Evolutionary conservation across 2,329 filamentous ascomycete species (phyloP).

Genomic region (Epichloe aotearoae): DNA sequence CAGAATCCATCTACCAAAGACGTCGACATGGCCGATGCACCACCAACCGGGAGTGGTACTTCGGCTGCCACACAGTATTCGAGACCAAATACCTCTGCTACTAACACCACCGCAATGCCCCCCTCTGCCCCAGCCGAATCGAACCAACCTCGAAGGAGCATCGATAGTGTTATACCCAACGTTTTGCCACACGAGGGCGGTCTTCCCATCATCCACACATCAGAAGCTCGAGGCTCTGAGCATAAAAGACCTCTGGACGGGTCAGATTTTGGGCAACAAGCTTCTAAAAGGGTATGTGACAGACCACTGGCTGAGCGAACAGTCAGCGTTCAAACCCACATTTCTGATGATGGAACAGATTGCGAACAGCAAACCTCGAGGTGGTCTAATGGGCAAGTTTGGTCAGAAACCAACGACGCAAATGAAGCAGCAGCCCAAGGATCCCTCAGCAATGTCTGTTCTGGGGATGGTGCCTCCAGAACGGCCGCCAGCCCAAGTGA

Average conservation of each 20-base stretch:
- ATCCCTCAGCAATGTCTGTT: conserved; percentile 40
- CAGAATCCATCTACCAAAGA: conserved; percentile 2
- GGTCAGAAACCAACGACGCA: conserved; percentile 16
- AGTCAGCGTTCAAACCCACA: background rate
- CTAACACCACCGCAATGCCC: background rate
- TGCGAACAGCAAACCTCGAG: conserved; percentile 17
- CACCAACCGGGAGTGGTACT: background rate
- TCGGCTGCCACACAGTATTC: background rate
- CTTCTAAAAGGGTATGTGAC: conserved; percentile 29
- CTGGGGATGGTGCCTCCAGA: conserved; percentile 34
- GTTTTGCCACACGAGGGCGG: conserved; percentile 14
- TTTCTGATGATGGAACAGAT: conserved; percentile 18
- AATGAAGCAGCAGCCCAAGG: conserved; percentile 22
- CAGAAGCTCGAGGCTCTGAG: conserved; percentile 12
- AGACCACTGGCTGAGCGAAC: background rate
- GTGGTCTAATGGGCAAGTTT: conserved; percentile 24
- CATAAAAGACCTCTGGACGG: conserved; percentile 28
- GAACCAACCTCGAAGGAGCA: background rate
- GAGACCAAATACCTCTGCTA: background rate
- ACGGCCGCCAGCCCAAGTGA: conserved; percentile 21
- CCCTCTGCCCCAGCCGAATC: conserved; percentile 3
- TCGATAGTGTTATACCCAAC: background rate
- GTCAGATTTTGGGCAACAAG: conserved; percentile 17
- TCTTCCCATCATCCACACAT: conserved; percentile 28
- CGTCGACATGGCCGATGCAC: conserved; percentile 6